Base-by-base conservation (phyloP, 2,329 filamentous ascomycete genomes). In the Tetracladium maxilliforme region DNA sequence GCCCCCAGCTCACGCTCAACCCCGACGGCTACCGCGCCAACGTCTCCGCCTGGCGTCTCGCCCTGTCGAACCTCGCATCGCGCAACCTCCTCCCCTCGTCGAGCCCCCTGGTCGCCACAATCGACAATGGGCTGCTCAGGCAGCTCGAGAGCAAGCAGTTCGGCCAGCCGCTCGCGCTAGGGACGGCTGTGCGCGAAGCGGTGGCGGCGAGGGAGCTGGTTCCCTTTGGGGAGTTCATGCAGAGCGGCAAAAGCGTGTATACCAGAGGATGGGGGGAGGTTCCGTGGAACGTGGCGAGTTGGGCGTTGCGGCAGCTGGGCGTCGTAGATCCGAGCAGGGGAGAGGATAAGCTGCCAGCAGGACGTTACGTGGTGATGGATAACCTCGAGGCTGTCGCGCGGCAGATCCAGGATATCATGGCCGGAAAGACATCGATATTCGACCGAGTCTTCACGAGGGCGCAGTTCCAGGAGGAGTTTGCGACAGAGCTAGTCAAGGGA, bases 1-100 rank as follows among this genome's bases (percentile, higher is more conserved):
- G 70, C 19, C 52, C 69, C 5, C 82, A 87, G 37, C 65, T 65
- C 39, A 69, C 65, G 19, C 69, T 79, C 13, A 92, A 93, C 43
- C 81, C 83, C 2, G 82, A 92, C 47, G 83, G 82, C 40, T 93
- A 83, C 54, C 55, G 61, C 12, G 81, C 83, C 21, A 93, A 93
- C 46, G 59, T 82, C 21, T 54, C 64, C 6, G 80, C 82, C 26
- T 93, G 84, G 84, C 70, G 75, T 30, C 65, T 67, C 19, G 83
- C 73, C 3, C 61, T 93, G 21, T 63, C 69, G n/a, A 59, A 68
- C 25, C 77, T 83, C 2, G 62, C 74, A 1, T 60, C 69, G 33
- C 65, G 64, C 11, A 83, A 81, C 13, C 31, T 27, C 4, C 24
- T 45, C 4, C 50, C 63, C 3, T 45, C 44, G 5, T 49, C 56